Base-by-base conservation (phyloP, 352 stramenopile genomes). In the Globisporangium heterothallicum region DNA sequence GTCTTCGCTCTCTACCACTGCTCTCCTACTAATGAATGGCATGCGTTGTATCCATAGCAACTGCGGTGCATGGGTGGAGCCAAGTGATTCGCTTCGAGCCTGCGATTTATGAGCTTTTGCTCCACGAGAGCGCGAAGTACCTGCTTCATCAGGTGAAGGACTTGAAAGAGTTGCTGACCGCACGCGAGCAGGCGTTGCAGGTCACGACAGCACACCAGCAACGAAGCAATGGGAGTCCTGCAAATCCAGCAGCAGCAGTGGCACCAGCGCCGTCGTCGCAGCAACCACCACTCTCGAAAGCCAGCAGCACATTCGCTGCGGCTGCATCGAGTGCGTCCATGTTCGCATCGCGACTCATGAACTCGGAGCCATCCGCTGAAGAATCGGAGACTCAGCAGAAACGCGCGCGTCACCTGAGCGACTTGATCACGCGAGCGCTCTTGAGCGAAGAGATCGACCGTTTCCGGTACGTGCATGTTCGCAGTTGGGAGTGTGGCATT, bases 51-150 rank as follows among this genome's bases (percentile, higher is more conserved):
- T 5, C 26, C 14, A 45, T 42, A 84, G 77, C 68, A 18, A 57
- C 52, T 24, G 70, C 63, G 6, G 58, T 84, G 21, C 56, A 50
- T 2, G 49, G 61, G 5, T 90, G 78, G 78, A 72, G 66, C 40
- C 66, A 85, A 36, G 60, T 74, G 14, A 49, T 64, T 14, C 66
- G 50, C 16, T 74, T 81, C 49, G 71, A 85, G 30, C 72, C 78
- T 19, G 61, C 44, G n/a, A 81, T 88, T 18, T 80, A 83, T 60
- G 79, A 86, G 53, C 56, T 90, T 4, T 56, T 84, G 30, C 52
- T 90, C 25, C 68, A 88, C 38, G 79, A 86, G 54, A 72, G 67
- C 41, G 46, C 84, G 57, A 82, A 80, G 49, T 90, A 88, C 52
- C 55, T 90, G 48, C 63, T 70, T 5, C 63, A 69, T 26, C 78